Percentiles rank a stretch among this genome's conserved stretches.
Evolutionary conservation across 202 grass and related monocot genomes (phyloP).

Genomic region (Panicum hallii): DNA sequence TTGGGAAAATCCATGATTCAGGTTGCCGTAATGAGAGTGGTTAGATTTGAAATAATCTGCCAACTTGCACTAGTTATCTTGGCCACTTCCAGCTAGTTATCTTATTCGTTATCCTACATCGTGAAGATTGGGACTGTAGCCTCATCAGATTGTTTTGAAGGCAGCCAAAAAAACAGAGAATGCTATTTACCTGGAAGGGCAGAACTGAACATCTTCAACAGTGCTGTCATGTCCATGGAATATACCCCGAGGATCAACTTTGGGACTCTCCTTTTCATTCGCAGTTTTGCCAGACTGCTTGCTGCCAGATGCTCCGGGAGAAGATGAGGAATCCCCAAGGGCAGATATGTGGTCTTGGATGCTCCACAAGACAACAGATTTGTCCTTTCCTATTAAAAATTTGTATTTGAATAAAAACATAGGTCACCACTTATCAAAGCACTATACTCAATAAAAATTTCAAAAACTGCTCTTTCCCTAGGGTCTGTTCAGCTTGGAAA

Average conservation of each 20-base stretch:
- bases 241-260: constrained; percentile 83
- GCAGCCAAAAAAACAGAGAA: constrained; percentile 26
- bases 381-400: constrained; percentile 81
- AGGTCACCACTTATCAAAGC: constrained; percentile 33
- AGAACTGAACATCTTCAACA: constrained; percentile 99
- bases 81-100: not conserved
- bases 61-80: not conserved
- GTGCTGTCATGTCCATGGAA: constrained; percentile 86
- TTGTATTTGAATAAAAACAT: constrained; percentile 29
- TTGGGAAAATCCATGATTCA: not conserved
- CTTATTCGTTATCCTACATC: not conserved
- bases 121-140: not conserved
- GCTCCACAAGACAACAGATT: constrained; percentile 89
- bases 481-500: not conserved
- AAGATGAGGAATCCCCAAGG: constrained; percentile 61
- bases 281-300: constrained; percentile 60
- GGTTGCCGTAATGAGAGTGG: not conserved
- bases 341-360: constrained; percentile 88
- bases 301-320: constrained; percentile 61
- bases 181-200: constrained; percentile 77
- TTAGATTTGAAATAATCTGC: not conserved
- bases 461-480: not conserved
- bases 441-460: constrained; percentile 8
- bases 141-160: not conserved
- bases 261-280: constrained; percentile 74